Base-by-base conservation (phyloP, 1,284 basidiomycete species). In the Cystobasidium slooffiae region DNA sequence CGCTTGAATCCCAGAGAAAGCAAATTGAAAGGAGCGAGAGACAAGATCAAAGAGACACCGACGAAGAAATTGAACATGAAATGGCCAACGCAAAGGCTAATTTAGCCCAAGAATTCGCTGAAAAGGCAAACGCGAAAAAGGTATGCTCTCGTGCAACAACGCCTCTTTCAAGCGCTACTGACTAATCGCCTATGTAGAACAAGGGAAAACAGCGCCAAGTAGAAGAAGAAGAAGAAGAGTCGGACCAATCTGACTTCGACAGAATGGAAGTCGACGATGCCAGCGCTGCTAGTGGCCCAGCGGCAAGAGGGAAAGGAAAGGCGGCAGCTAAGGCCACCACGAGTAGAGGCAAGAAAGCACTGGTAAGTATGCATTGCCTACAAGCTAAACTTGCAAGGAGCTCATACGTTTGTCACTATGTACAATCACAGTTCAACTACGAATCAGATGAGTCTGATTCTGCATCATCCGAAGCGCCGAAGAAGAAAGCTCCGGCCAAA, bases 401-500 rank as follows among this genome's bases (percentile, higher is more conserved):
- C 39, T 24, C 14, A 18, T 56, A 3, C 1, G 1, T 14, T 31
- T 18, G 16, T 14, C 31, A 37, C 14, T 56, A 56, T 51, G 47
- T 6, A 3, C 24, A 49, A 2, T 18, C 44, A 10, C 49, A 74
- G 72, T 76, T 74, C 47, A 58, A 68, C 22, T 66, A 76, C 6
- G 72, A 68, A 0, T 74, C 73, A 43, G 75, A 76, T 39, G 58
- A 66, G 10, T 24, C 58, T n/a, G 68, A 68, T 0, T 62, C 53
- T n/a, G 47, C 72, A 18, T 63, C 81, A 76, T 83, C 82, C 67
- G 78, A 81, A 10, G 81, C 83, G 1, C 81, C 85, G 3, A 82
- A 84, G 31, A 86, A 84, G 80, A 87, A 86, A 78, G 83, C 84
- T 0, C 79, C 85, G 1, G 82, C 84, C 80, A 86, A 24, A 85